Conservation (phyloP, 345 rosid species). For the Carallia pectinifolia region DNA sequence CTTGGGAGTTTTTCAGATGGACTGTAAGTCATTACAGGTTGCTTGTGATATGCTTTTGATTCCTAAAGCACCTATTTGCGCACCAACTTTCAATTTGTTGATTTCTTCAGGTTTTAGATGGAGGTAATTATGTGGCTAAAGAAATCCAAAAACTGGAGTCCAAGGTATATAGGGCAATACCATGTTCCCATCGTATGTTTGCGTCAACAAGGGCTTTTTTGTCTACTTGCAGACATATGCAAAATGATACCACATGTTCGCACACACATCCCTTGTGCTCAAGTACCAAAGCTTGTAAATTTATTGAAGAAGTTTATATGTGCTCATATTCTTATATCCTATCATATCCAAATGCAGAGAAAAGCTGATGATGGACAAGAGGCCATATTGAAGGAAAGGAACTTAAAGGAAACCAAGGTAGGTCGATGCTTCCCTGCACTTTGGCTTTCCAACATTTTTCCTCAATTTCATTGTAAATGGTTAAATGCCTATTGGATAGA, state of each 20-base stretch:
- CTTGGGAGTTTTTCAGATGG: too few relatives aligned
- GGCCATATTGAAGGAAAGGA: constrained; percentile 29
- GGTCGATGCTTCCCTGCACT: not conserved
- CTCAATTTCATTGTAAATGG: not conserved
- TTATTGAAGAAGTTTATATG: not conserved
- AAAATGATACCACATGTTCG: too few relatives aligned
- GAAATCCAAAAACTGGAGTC: constrained; percentile 1
- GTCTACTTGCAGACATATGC: too few relatives aligned
- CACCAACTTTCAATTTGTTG: too few relatives aligned
- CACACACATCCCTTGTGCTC: too few relatives aligned
- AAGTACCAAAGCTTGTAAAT: not conserved
- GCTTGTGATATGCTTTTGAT: too few relatives aligned
- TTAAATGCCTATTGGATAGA: not conserved
- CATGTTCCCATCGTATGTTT: not conserved
- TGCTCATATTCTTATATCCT: constrained; percentile 1
- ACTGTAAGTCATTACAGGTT: too few relatives aligned
- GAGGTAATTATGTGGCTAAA: constrained; percentile 1
- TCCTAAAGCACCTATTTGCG: too few relatives aligned
- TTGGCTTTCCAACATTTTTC: not conserved
- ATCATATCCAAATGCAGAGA: constrained; percentile 26
- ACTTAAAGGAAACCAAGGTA: constrained; percentile 54
- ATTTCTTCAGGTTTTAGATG: constrained; percentile 10
- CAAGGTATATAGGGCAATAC: not conserved
- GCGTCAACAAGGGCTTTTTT: too few relatives aligned
- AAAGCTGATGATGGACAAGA: constrained; percentile 27